Base-by-base conservation (phyloP, 2,329 filamentous ascomycete genomes). In the Emydomyces testavorans region DNA sequence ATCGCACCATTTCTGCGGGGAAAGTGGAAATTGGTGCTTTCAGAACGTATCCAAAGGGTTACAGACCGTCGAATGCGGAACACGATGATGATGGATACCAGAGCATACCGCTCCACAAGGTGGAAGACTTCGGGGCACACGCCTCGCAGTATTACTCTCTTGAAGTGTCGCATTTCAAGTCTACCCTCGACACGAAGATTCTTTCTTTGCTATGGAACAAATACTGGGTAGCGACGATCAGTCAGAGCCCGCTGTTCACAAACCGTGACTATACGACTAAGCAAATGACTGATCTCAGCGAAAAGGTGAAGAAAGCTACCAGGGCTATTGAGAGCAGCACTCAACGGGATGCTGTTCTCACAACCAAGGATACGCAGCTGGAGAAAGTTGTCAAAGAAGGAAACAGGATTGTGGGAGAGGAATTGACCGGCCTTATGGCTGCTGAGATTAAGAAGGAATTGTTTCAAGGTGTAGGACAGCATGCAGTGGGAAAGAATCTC, bases 1-100 rank as follows among this genome's bases (percentile, higher is more conserved):
- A 98, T 63, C 83, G 90, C 55, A 98, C 92, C 13, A 89, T 96
- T 58, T 90, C 82, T 49, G 85, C 89, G 0, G 89, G 90, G 50
- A 94, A 94, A 64, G 89, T 98, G 50, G 92, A 98, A 62, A 96
- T 98, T 54, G 92, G 92, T 46, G 92, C 90, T 2, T 98, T 98
- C 71, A 76, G 92, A 57, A 96, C 92, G 1, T 95, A 83, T 58
- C 86, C 90, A 0, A 77, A 83, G 36, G 75, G 77, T 52, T 82
- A 92, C 66, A 81, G 80, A 52, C 71, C 79, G 16, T 59, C 69
- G 45, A 67, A 67, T 44, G 66, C 70, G 31, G 67, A 69, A 48
- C 50, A 51, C 24, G 56, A 62, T 34, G 66, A 68, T 37, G 68
- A 71, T 50, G 68, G 65, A 34, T 69, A 69, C 58, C 63, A 65